Base-by-base conservation (phyloP, 2,329 filamentous ascomycete genomes). In the Fusarium nanum region DNA sequence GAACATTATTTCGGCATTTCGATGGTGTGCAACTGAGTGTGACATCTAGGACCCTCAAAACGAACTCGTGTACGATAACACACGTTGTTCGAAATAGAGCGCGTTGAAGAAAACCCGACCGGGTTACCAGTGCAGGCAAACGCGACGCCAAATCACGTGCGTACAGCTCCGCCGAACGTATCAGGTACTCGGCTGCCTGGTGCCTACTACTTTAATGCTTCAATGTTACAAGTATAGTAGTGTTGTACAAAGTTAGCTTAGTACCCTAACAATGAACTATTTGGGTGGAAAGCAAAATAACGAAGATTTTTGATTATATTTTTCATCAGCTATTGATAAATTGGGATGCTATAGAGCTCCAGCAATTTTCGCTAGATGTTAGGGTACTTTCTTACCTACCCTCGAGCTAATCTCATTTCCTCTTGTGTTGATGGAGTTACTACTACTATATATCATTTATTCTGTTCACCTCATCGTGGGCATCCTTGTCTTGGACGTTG, bases 91-190 rank as follows among this genome's bases (percentile, higher is more conserved):
- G 48, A 44, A 30, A 16, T 32, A 42, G 34, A 68, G 67, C 67
- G 67, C 67, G 67, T 67, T 20, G 45, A 60, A 22, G 37, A 46
- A 32, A 34, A 41, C 23, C 14, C 32, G 40, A 20, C 30, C 25
- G 25, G 20, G 13, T 44, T 27, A 10, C 40, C 27, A 34, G n/a
- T 16, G 42, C 23, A 46, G 23, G 32, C 45, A 59, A 60, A 59
- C 69, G 53, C 61, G 62, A 72, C 69, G 69, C 69, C 69, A 70
- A 20, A 42, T 72, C 69, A 72, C 69, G 69, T 72, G 69, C 4
- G 3, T 4, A 2, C 8, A n/a, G 30, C 46, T n/a, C 56, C 52
- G 23, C 49, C 40, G 13, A 30, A 28, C 18, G n/a, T 12, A 37
- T 37, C 6, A 7, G 5, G 13, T n/a, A 37, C 34, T 46, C 49